Percentiles rank a stretch among this genome's conserved stretches.
Evolutionary conservation across 176 grass and related monocot genomes (phyloP).

Genomic region (Eragrostis nindensis): DNA sequence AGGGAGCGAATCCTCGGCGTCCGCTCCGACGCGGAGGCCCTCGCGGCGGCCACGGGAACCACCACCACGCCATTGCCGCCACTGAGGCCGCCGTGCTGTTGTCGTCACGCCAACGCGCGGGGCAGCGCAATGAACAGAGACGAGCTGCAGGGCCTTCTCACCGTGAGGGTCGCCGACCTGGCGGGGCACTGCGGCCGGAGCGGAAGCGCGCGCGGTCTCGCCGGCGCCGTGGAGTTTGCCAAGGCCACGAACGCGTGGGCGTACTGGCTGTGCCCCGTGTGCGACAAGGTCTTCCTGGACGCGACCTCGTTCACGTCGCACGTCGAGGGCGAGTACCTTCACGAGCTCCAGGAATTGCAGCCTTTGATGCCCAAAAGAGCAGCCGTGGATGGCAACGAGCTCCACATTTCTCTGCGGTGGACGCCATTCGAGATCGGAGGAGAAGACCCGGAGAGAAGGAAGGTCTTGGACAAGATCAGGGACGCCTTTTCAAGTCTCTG

Average conservation of each 20-base stretch:
- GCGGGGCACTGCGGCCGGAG: neutral
- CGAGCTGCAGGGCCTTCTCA: neutral
- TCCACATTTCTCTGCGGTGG: neutral
- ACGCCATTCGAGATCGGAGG: neutral
- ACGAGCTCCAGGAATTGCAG: neutral
- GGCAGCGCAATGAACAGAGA: neutral
- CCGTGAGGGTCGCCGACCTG: slow-evolving; percentile 13
- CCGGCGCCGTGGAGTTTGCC: slow-evolving; percentile 10
- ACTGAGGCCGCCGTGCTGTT: neutral
- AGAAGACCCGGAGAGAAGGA: neutral
- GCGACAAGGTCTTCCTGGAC: neutral
- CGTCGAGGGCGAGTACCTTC: slow-evolving; percentile 1
- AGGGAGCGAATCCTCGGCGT: slow-evolving; percentile 19
- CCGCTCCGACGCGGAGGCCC: slow-evolving; percentile 18
- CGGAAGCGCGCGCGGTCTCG: neutral
- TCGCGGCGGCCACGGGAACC: neutral
- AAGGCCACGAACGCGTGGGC: neutral
- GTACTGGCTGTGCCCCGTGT: slow-evolving; percentile 37
- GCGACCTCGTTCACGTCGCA: neutral
- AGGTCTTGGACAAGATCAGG: slow-evolving; percentile 6
- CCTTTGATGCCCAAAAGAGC: neutral
- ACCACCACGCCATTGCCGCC: neutral
- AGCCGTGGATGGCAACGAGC: neutral
- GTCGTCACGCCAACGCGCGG: slow-evolving; percentile 1
- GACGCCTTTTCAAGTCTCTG: neutral